Conservation (phyloP, 2,329 filamentous ascomycete species). For the Botrytis cinerea region DNA sequence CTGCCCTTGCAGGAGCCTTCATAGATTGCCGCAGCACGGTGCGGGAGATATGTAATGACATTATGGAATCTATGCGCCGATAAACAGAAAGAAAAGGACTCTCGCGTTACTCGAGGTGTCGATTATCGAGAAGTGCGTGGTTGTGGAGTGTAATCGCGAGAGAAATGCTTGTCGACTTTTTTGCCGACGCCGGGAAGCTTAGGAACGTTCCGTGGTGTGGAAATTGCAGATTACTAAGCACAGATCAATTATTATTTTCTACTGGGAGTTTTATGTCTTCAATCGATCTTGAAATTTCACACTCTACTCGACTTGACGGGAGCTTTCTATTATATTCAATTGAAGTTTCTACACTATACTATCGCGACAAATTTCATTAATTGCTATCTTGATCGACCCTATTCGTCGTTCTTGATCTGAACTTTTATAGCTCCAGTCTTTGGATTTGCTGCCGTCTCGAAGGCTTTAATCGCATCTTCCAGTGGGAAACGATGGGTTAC, state of each 20-base stretch:
- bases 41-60: conserved; percentile 40
- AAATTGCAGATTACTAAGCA: conserved; percentile 24
- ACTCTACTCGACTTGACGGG: neutral
- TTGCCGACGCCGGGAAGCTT: conserved; percentile 32
- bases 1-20: conserved; percentile 36
- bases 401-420: conserved; percentile 71
- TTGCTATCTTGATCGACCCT: conserved; percentile 9
- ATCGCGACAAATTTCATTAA: conserved; percentile 18
- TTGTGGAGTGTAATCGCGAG: conserved; percentile 32
- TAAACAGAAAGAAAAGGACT: conserved; percentile 29
- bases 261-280: neutral
- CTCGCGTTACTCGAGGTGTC: conserved; percentile 28
- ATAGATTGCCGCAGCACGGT: conserved; percentile 39
- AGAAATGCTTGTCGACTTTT: conserved; percentile 33
- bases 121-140: conserved; percentile 37
- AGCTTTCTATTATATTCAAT: conserved; percentile 9
- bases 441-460: conserved; percentile 83
- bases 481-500: conserved; percentile 86
- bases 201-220: conserved; percentile 24
- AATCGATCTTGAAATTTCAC: neutral
- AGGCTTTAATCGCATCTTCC: conserved; percentile 86
- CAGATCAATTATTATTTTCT: conserved; percentile 1
- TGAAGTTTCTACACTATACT: conserved; percentile 26
- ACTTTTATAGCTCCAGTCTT: conserved; percentile 98
- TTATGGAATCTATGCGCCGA: conserved; percentile 33